These are phyloP conservation scores for Urochloa ruziziensis DNA, from an alignment of 176 grass and related monocot genomes.

Conservation along the genomic window DNA sequence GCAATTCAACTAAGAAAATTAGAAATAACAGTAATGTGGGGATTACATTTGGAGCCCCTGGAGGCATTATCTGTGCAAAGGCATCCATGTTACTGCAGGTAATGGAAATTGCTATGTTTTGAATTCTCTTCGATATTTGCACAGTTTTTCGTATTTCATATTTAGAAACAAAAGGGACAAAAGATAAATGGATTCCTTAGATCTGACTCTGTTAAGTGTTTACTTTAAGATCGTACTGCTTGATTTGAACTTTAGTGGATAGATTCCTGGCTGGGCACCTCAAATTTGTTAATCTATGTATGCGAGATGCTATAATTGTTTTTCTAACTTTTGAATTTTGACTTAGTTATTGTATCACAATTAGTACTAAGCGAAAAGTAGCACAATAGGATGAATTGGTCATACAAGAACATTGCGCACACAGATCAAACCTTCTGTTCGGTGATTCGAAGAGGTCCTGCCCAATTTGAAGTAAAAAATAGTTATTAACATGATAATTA, in stretches of 20 bases:
- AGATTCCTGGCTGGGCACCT: background rate
- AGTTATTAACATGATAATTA: background rate
- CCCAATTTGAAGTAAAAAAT: background rate
- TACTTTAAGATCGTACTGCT: background rate
- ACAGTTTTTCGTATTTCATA: background rate
- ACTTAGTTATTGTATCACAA: background rate
- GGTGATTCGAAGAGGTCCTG: background rate
- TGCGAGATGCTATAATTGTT: background rate
- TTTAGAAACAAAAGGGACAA: background rate
- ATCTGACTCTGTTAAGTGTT: background rate
- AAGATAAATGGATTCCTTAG: background rate
- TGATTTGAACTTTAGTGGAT: constrained; percentile 1
- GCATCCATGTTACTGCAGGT: constrained; percentile 98
- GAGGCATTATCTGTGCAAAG: constrained; percentile 97
- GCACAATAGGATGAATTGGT: background rate
- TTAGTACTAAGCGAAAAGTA: background rate
- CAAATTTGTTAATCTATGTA: background rate
- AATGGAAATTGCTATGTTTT: background rate
- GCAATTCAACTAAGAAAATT: constrained; percentile 81
- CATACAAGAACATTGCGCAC: background rate
- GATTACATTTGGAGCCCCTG: constrained; percentile 52
- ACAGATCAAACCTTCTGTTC: background rate
- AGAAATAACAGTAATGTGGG: constrained; percentile 39
- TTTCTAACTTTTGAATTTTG: background rate
- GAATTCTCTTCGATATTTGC: background rate